Evolutionary conservation across 2,329 filamentous ascomycete species (phyloP).

Genomic region (Aspergillus terreus): DNA sequence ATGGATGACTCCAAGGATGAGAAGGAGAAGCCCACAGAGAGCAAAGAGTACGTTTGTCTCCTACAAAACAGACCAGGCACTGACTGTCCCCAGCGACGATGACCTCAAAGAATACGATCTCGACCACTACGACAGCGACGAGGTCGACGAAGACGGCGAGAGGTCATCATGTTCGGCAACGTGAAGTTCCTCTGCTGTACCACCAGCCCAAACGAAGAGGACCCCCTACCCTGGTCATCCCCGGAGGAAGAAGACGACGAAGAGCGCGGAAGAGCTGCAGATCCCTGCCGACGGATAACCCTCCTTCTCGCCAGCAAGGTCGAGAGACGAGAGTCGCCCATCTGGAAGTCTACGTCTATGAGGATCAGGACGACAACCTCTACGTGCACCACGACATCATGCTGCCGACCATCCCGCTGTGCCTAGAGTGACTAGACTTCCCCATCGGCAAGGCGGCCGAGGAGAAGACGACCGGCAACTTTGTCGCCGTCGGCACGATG

Average conservation of each 20-base stretch:
- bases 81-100: slow-evolving; percentile 52
- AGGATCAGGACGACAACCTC: slow-evolving; percentile 90
- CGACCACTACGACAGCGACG: slow-evolving; percentile 89
- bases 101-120: slow-evolving; percentile 94
- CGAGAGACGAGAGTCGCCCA: slow-evolving; percentile 96
- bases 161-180: slow-evolving; percentile 92
- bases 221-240: slow-evolving; percentile 93
- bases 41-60: slow-evolving; percentile 12
- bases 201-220: slow-evolving; percentile 92
- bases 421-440: slow-evolving; percentile 91
- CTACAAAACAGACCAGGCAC: too few relatives aligned
- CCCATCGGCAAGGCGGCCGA: slow-evolving; percentile 71
- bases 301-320: slow-evolving; percentile 87
- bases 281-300: slow-evolving; percentile 85
- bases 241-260: slow-evolving; percentile 77
- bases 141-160: slow-evolving; percentile 62
- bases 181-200: slow-evolving; percentile 88
- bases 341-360: slow-evolving; percentile 95
- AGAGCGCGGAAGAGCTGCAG: slow-evolving; percentile 89
- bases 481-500: slow-evolving; percentile 93
- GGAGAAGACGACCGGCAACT: slow-evolving; percentile 73
- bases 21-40: slow-evolving; percentile 18
- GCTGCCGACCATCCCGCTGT: slow-evolving; percentile 93
- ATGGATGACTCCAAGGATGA: slow-evolving; percentile 22
- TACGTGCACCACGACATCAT: slow-evolving; percentile 99